Base-by-base conservation (phyloP, 2,329 filamentous ascomycete species). In the Fusarium subglutinans region DNA sequence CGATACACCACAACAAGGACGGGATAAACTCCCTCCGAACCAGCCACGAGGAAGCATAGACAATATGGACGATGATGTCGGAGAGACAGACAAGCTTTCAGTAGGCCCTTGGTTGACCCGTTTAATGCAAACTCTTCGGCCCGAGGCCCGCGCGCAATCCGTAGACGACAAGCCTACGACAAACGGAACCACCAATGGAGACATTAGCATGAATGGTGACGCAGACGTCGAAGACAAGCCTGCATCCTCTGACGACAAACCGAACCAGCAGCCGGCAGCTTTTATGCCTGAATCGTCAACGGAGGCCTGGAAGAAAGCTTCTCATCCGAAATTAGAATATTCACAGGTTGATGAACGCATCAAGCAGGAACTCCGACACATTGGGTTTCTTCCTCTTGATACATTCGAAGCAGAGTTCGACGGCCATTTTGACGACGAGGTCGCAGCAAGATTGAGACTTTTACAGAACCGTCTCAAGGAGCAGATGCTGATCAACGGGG, bases 381-480 rank as follows among this genome's bases (percentile, higher is more conserved):
- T 98, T 69, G 96, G 96, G 17, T 93, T 99, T 77, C 86, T 98
- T 22, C 90, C 93, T 0, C 85, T 88, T 8, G 93, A 94, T 58
- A 82, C 82, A 33, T 86, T 86, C 48, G 86, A 87, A 41, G 91
- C 93, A 17, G 93, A 98, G 74, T 98, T 95, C 82, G 94, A 97
- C 78, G 92, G 91, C 2, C 94, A 97, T 81, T 95, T 91, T 76
- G 96, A 99, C 80, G 96, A 99, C 81, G 96, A 98, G 81, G 93
- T 99, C 44, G 94, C 95, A 12, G 95, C 94, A 55, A 93, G 96
- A 26, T 86, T 99, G 28, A 94, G 96, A 17, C 90, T 94, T 30
- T 87, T 99, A 4, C 96, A 99, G 80, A 87, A 89, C 59, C 92
- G 94, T 58, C 88, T 99, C 6, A 93, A 94, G 75, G 91, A 95